A percentile compares a stretch with the other conserved stretches of the same genome.
Conservation (phyloP, 805 yeast species). For the Zygosaccharomyces siamensis region DNA sequence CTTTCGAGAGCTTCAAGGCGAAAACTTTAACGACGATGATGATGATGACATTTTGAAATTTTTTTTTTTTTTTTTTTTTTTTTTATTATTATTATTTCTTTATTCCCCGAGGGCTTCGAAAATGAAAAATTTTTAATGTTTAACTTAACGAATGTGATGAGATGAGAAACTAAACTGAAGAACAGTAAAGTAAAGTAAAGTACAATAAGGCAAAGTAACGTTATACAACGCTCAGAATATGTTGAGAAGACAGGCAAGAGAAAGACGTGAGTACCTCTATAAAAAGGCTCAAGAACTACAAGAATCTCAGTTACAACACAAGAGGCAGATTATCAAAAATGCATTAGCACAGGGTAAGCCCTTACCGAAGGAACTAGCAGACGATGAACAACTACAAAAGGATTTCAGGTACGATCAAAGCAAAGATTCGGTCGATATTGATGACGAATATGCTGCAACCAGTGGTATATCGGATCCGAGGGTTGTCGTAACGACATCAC, state of each 20-base stretch:
- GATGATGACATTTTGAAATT: neutral
- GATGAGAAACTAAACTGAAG: conserved; percentile 6
- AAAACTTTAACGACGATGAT: conserved; percentile 6
- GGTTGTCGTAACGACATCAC: conserved; percentile 85
- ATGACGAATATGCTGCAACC: conserved; percentile 85
- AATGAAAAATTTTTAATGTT: conserved; percentile 5
- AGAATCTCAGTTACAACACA: conserved; percentile 79
- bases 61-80: neutral
- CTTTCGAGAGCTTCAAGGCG: conserved; percentile 18
- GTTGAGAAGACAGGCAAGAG: conserved; percentile 94
- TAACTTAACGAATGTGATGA: conserved; percentile 8
- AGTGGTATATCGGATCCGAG: conserved; percentile 90
- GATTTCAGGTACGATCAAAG: conserved; percentile 87
- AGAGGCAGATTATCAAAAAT: conserved; percentile 77
- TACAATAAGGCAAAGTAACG: neutral
- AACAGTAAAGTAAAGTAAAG: neutral
- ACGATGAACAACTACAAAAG: conserved; percentile 73
- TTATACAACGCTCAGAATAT: conserved; percentile 20
- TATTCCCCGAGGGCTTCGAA: neutral
- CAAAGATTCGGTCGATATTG: conserved; percentile 51
- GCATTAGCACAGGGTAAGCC: conserved; percentile 92
- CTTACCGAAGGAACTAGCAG: conserved; percentile 83
- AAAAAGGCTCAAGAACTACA: conserved; percentile 85
- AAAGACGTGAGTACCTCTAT: conserved; percentile 88
- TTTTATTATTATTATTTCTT: neutral